Base-by-base conservation (phyloP, 495 filamentous ascomycete genomes). In the Penicillium psychrofluorescens region DNA sequence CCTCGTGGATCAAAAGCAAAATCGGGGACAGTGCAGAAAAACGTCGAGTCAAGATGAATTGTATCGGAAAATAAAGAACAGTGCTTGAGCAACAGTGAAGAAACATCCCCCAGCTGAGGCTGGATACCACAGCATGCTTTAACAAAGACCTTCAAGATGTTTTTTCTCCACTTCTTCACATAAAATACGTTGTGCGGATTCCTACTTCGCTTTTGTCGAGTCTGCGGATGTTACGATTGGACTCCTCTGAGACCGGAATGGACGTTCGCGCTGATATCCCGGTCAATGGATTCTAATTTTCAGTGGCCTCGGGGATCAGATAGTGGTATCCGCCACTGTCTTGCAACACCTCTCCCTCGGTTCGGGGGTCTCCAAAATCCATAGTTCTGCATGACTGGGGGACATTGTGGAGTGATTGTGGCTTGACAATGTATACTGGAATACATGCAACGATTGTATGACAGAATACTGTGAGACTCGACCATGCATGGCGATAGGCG, bases 381-480 rank as follows among this genome's bases (percentile, higher is more conserved):
- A 46, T 52, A 44, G 40, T 14, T 46, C 16, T 53, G 41, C 54
- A 55, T 43, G 35, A 30, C 35, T 27, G 32, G 41, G 45, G 44
- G 49, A 42, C 31, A 14, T 14, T n/a, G 13, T 36, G 46, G 49
- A 55, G 53, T 45, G 29, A 14, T 35, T 12, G 9, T 55, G 48
- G 49, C 44, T 61, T 49, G 55, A 55, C 48, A 31, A 45, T 34
- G 13, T 15, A 34, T 27, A 39, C 32, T 31, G 46, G 29, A 45
- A 51, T 42, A 36, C 36, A 58, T 55, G 57, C 45, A 36, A 50
- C 53, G 46, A 22, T 41, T 50, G 57, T 61, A 42, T 45, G 38
- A 55, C 54, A 43, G 12, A 11, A 6, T 8, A 11, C 14, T 22
- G 54, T 55, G 39, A 49, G 27, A 58, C 57, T 42, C 22, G 28